Evolutionary conservation across 805 yeast species (phyloP).

Genomic region (Metschnikowia chrysomelidarum): DNA sequence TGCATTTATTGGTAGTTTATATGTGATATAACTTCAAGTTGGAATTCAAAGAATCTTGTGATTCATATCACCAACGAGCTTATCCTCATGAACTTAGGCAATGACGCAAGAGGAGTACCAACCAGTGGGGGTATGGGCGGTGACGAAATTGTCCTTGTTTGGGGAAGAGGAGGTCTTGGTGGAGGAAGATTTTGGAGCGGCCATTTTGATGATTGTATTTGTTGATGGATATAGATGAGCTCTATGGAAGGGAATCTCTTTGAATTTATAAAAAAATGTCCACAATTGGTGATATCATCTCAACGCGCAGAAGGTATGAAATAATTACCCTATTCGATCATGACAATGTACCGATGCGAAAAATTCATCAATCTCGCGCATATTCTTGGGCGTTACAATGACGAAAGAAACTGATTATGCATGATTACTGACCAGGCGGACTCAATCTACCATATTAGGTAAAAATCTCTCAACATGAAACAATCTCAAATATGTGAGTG

Average conservation of each 20-base stretch:
- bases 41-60: no score
- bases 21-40: no score
- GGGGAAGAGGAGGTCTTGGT: slow-evolving; percentile 7
- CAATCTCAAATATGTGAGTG: no score
- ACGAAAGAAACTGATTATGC: no score
- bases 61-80: no score
- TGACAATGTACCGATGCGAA: slow-evolving; percentile 7
- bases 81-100: slow-evolving; percentile 8
- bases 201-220: slow-evolving; percentile 9
- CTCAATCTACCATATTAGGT: no score
- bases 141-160: slow-evolving; percentile 13
- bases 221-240: not conserved
- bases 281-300: not conserved
- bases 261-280: slow-evolving; percentile 2
- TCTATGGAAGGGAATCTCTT: not conserved
- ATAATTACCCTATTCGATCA: slow-evolving; percentile 6
- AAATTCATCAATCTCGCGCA: no score
- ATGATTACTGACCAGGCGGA: no score
- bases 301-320: slow-evolving; percentile 8
- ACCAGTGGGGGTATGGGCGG: slow-evolving; percentile 10
- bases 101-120: slow-evolving; percentile 14
- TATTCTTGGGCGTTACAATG: no score
- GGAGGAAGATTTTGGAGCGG: slow-evolving; percentile 12
- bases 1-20: no score
- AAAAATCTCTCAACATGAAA: no score